These are phyloP conservation scores for Medicago ruthenica DNA, from an alignment of 306 rosid species.

Conservation along the genomic window DNA sequence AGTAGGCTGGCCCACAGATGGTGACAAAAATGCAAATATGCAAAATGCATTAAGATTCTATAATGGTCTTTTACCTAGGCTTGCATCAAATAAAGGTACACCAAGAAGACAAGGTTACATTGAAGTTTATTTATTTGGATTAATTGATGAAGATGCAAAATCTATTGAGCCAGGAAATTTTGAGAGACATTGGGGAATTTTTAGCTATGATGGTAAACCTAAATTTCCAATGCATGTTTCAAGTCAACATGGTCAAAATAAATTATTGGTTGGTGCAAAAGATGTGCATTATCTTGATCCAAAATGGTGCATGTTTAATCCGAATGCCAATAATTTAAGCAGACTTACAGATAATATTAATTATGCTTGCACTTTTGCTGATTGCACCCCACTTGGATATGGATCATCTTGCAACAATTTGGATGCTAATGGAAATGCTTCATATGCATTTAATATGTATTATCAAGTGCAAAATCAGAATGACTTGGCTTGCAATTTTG, in stretches of 20 bases:
- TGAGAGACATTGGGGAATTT: conserved; percentile 97
- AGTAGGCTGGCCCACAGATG: conserved; percentile 98
- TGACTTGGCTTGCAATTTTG: conserved; percentile 74
- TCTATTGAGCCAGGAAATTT: conserved; percentile 84
- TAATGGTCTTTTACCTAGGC: conserved; percentile 78
- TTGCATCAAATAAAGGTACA: conserved; percentile 74
- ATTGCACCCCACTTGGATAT: conserved; percentile 89
- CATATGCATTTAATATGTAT: conserved; percentile 91
- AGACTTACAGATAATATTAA: conserved; percentile 80
- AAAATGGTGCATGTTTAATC: conserved; percentile 83
- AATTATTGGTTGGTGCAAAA: conserved; percentile 61
- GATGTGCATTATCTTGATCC: conserved; percentile 69
- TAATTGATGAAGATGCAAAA: conserved; percentile 88
- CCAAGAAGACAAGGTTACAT: conserved; percentile 72
- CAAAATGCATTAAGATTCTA: conserved; percentile 83
- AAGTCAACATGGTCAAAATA: conserved; percentile 66
- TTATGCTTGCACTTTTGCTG: conserved; percentile 76
- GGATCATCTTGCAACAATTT: conserved; percentile 87
- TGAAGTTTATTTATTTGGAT: conserved; percentile 88
- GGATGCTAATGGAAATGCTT: conserved; percentile 91
- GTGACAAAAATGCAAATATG: conserved; percentile 80
- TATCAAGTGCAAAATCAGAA: conserved; percentile 85
- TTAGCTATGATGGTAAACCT: conserved; percentile 87
- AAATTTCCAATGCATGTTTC: conserved; percentile 73
- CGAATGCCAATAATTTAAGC: conserved; percentile 70